Evolutionary conservation across 495 filamentous ascomycete genomes (phyloP).

Genomic region (Xylaria cubensis): DNA sequence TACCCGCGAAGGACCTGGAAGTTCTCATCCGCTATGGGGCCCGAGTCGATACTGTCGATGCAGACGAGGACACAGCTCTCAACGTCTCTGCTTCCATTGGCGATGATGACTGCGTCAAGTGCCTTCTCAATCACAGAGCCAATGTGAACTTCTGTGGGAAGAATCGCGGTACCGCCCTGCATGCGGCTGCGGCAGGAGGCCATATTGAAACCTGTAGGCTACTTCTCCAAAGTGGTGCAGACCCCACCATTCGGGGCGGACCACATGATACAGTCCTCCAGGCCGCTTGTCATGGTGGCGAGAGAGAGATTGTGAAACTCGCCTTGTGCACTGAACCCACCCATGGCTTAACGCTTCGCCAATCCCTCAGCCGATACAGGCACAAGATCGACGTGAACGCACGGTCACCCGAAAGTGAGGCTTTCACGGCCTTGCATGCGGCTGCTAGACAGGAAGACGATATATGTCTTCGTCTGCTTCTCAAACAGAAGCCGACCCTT

Average conservation of each 20-base stretch:
- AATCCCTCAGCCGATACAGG: not conserved
- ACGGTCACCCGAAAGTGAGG: not conserved
- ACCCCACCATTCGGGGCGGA: not conserved
- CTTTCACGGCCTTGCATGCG: not conserved
- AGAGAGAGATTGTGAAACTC: not conserved
- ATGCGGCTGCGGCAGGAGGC: not conserved
- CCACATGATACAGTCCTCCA: not conserved
- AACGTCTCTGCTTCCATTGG: not conserved
- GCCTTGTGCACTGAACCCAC: not conserved
- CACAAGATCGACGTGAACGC: not conserved
- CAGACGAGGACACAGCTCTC: not conserved
- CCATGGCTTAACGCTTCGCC: not conserved
- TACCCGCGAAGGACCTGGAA: not conserved
- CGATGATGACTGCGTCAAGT: not conserved
- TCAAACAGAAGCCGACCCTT: not conserved
- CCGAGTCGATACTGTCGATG: not conserved
- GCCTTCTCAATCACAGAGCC: not conserved
- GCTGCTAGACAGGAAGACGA: not conserved
- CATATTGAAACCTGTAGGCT: not conserved
- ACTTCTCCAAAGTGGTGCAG: not conserved
- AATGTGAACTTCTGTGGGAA: not conserved
- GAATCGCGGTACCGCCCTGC: not conserved
- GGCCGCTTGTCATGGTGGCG: not conserved
- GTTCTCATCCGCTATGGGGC: not conserved
- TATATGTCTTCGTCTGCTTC: not conserved